A percentile compares a stretch with the other conserved stretches of the same genome.
phyloP scores from a whole-genome alignment of 2,329 filamentous ascomycete species.

The Colletotrichum plurivorum region DNA sequence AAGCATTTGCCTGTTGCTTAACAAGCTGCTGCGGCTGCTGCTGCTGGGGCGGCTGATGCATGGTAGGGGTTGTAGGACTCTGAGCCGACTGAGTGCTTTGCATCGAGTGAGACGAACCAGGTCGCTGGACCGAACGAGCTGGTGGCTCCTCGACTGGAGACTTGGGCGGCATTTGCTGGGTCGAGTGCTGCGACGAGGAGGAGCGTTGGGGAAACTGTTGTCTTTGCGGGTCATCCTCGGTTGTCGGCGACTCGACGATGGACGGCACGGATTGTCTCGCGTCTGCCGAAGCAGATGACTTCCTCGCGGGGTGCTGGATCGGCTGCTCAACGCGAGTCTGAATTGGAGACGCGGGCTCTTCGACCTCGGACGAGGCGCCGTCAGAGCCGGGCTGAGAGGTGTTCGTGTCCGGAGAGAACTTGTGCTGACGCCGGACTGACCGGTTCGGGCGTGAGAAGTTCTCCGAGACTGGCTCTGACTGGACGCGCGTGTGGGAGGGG shows the following conservation, averaged over 20 bases:
- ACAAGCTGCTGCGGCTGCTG: conserved; percentile 39
- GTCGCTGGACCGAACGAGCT: conserved; percentile 61
- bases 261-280: conserved; percentile 63
- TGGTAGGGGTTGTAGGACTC: conserved; percentile 33
- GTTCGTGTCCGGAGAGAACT: conserved; percentile 63
- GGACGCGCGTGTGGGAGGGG: conserved; percentile 71
- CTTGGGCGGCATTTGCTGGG: conserved; percentile 42
- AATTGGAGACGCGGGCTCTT: conserved; percentile 42
- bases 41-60: conserved; percentile 37
- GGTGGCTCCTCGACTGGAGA: conserved; percentile 57
- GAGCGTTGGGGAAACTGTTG: conserved; percentile 65
- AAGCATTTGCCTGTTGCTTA: conserved; percentile 43
- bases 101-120: conserved; percentile 45
- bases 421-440: conserved; percentile 63
- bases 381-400: conserved; percentile 67
- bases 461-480: conserved; percentile 77
- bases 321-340: conserved; percentile 46
- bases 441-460: conserved; percentile 75
- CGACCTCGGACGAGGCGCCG: conserved; percentile 50
- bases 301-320: conserved; percentile 52
- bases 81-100: conserved; percentile 29
- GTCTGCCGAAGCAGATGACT: conserved; percentile 49
- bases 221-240: conserved; percentile 53
- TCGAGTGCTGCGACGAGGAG: conserved; percentile 56
- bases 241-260: conserved; percentile 75